Evolutionary conservation across 208 protist species (phyloP), one percentile per base, ranked within the genome.

Genomic region (Porcisia deanei): DNA sequence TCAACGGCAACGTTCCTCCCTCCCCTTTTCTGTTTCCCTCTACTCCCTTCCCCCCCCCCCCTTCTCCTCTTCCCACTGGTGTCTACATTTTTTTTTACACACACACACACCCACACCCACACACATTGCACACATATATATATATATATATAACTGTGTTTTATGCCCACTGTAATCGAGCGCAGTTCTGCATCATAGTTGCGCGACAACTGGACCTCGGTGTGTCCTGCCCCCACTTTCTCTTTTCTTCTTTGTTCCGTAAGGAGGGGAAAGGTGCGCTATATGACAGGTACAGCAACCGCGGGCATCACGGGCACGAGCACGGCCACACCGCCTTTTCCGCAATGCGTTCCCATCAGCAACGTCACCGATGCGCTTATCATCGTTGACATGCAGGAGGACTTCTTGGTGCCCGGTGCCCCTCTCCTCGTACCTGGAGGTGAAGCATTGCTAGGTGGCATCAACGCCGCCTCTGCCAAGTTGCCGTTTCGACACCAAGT

Each of bases 311-410:
- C 14, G 39, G 16, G 37, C 34, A 30, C 39, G 18, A 10, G 20
- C 18, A 34, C 61, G n/a, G 25, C 49, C 3, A 47, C 53, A 12
- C 63, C 53, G 53, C 45, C 34, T 12, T 41, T 55, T 37, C 25
- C 16, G 57, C n/a, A 5, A 39, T 12, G n/a, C n/a, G 61, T 76
- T 16, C 37, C 41, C 3, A 52, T 82, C 52, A 66, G 53, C 52
- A 25, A 63, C 6, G 41, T 25, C 8, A 82, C 71, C 25, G 90
- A 94, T 70, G 89, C 81, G 3, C 79, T 94, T 4, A 69, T 92
- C 66, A 80, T 92, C 22, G 86, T 90, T 2, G 90, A 94, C 74
- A 79, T 94, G 81, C 89, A 96, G 54, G 89, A 88, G 45, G 89
- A 94, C 76, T 94, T 96, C 77, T 79, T 90, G 47, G 14, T 66